Evolutionary conservation across 495 filamentous ascomycete genomes (phyloP), one percentile per base, ranked within the genome.

Genomic region (Filosporella fistucella): DNA sequence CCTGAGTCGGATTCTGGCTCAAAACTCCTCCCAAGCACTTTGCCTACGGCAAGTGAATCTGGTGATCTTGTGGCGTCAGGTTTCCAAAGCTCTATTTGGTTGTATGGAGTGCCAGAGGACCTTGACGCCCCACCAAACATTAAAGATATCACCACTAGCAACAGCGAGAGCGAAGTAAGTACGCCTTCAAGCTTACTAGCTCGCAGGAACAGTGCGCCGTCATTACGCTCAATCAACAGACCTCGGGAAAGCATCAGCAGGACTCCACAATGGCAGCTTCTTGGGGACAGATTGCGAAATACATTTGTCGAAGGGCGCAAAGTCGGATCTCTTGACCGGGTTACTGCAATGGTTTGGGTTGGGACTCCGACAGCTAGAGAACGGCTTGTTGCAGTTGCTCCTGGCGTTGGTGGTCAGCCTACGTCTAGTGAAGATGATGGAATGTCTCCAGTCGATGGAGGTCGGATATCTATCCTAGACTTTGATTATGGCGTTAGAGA

Each of bases 71-170:
- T 86, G 41, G 86, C 84, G 25, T 75, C 87, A 37, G 88, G 86
- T 13, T 91, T 89, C 54, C 70, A 81, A 40, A 79, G 81, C 12
- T 80, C 81, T 25, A 64, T 94, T 4, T 93, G 86, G 84, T 57
- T 93, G 3, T 91, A 91, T 64, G 88, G 88, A 25, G 63, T 94
- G 25, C 88, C 88, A 1, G 81, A 84, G 53, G 78, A 83, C 48
- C 64, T 91, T 12, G 85, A 89, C 56, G 72, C 78, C 12, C 51
- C 42, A 39, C 63, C 52, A 51, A 48, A 24, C 38, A 47, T 41
- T 9, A 49, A 21, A 42, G 48, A 48, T 42, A 47, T 16, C 24
- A 38, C 17, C 16, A 45, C 33, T 47, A 58, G 38, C 47, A 57
- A 34, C 37, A 48, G 41, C 29, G 60, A 42, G 41, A 61, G 40